Conservation (phyloP, 2,329 filamentous ascomycete species). For the Aspergillus ochraceoroseus region DNA sequence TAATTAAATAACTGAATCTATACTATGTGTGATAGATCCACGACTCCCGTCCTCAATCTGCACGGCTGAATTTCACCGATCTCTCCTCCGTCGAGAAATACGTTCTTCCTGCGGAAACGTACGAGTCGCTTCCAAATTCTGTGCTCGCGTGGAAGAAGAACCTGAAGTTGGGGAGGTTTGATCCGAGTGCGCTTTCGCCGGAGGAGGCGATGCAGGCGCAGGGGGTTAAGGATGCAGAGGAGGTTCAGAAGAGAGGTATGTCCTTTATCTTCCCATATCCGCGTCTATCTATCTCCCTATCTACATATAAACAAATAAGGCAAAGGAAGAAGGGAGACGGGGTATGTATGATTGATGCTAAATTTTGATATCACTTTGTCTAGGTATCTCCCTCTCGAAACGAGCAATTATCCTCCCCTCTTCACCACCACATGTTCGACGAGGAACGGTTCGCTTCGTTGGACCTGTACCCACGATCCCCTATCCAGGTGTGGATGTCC, state of each 20-base stretch:
- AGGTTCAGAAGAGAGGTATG: conserved; percentile 64
- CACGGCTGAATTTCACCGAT: conserved; percentile 76
- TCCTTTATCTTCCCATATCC: background rate
- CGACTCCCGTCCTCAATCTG: conserved; percentile 71
- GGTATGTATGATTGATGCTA: background rate
- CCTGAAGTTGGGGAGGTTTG: conserved; percentile 94
- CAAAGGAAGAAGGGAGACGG: too few relatives aligned
- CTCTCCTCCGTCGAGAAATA: conserved; percentile 81
- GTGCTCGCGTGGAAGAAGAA: conserved; percentile 93
- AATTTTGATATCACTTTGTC: background rate
- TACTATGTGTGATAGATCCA: too few relatives aligned
- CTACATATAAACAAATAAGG: too few relatives aligned
- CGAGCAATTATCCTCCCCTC: conserved; percentile 47
- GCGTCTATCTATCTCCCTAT: background rate
- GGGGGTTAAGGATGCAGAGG: conserved; percentile 53
- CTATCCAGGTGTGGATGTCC: conserved; percentile 28
- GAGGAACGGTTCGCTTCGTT: conserved; percentile 42
- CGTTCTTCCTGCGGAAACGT: conserved; percentile 76
- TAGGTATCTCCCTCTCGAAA: conserved; percentile 42
- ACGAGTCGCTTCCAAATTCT: conserved; percentile 78
- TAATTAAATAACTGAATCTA: too few relatives aligned
- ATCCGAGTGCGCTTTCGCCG: conserved; percentile 71
- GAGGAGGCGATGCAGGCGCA: conserved; percentile 68
- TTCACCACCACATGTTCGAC: conserved; percentile 41
- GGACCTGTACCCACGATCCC: conserved; percentile 41